Percentiles rank a stretch among this genome's conserved stretches.
Conservation (phyloP, 306 rosid species). For the Fagus crenata region DNA sequence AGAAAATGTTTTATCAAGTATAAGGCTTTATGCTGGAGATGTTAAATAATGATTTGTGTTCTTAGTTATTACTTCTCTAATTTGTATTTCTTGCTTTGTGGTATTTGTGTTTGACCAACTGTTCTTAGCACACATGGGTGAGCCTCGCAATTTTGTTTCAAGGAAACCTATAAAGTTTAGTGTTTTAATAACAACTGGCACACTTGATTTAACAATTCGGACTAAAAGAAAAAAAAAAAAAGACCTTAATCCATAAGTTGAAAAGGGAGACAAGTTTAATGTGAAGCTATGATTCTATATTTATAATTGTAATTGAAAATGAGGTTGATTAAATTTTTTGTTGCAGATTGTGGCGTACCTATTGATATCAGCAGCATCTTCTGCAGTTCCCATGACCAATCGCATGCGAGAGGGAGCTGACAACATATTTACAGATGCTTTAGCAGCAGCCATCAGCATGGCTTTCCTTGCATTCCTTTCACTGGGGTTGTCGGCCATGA, state of each 20-base stretch:
- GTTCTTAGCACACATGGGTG: too few relatives aligned
- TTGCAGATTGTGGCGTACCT: slow-evolving; percentile 75
- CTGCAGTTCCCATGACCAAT: slow-evolving; percentile 65
- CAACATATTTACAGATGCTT: slow-evolving; percentile 65
- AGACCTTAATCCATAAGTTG: neutral
- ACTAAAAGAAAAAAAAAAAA: neutral
- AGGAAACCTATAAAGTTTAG: neutral
- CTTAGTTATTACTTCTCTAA: neutral
- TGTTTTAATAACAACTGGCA: neutral
- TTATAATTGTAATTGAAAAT: neutral
- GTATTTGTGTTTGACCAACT: neutral
- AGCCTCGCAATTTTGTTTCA: neutral
- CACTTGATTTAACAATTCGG: neutral
- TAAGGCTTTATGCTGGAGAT: too few relatives aligned
- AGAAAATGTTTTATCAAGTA: neutral
- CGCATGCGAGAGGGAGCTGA: slow-evolving; percentile 64
- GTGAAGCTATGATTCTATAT: neutral
- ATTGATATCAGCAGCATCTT: slow-evolving; percentile 70
- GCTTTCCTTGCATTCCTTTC: slow-evolving; percentile 61
- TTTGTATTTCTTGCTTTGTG: neutral
- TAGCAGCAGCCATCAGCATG: slow-evolving; percentile 69
- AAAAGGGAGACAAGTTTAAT: neutral
- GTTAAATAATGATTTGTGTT: too few relatives aligned
- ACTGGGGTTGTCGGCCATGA: slow-evolving; percentile 48
- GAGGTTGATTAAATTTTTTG: slow-evolving; percentile 4